Base-by-base conservation (phyloP, 768 basidiomycete species). In the Austroboletus festivus region DNA sequence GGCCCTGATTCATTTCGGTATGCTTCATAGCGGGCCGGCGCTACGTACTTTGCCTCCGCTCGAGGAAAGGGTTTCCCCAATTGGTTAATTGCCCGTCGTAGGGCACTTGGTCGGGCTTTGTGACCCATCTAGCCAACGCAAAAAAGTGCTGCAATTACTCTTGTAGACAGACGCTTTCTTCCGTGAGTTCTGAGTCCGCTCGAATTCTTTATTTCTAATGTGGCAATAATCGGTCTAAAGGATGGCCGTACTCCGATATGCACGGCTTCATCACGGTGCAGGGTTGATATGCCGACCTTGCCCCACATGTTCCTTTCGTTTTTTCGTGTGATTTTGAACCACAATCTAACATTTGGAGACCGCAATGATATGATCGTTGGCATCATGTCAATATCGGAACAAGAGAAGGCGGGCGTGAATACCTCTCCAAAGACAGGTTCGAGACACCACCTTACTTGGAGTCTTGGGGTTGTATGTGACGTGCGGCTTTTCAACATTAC, bases 1-100 rank as follows among this genome's bases (percentile, higher is more conserved):
- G 54, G 42, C 60, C 63, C 62, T 65, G 61, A 50, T 58, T 65
- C 63, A 63, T 63, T 63, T 64, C 62, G 62, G 62, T 52, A 48
- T 50, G 6, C 46, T 48, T 52, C 19, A 46, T 44, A 6, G 54
- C 57, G 56, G 60, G 48, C 42, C 40, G 33, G 47, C 38, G 42
- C 45, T 49, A 21, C 5, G 5, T 28, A 12, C 28, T 6, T 28
- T 6, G 28, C 33, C 48, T 53, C 47, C 23, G 38, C 53, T 51
- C 52, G 41, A 64, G 46, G 52, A 38, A 44, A 35, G 10, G 5
- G n/a, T 37, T 53, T 59, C 46, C 55, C 57, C 44, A 51, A 59
- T 57, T 44, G 9, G 49, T 56, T 21, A 21, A 51, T 18, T 35
- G 38, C n/a, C 34, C 24, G 35, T 47, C 45, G 50, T 15, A 38